These are phyloP conservation scores for Penicillium paradoxum DNA, from an alignment of 495 filamentous ascomycete genomes.

Conservation along the genomic window DNA sequence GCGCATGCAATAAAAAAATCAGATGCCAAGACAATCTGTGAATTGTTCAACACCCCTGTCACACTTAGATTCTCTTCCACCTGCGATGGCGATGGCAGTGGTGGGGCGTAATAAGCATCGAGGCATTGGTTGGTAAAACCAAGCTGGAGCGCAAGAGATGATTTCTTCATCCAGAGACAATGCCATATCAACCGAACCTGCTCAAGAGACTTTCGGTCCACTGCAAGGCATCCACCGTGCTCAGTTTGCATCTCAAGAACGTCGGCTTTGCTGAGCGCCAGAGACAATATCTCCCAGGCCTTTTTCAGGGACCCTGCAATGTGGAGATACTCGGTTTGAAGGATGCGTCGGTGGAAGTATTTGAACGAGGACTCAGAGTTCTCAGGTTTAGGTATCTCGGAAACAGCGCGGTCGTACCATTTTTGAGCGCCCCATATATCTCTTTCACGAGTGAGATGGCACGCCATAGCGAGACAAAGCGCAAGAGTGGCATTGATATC, in stretches of 20 bases:
- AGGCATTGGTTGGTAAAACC: constrained; percentile 7
- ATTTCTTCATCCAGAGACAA: constrained; percentile 10
- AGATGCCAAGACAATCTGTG: background rate
- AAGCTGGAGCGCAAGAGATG: constrained; percentile 10
- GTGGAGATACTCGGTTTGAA: constrained; percentile 19
- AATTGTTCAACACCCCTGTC: background rate
- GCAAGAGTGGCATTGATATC: background rate
- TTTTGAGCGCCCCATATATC: background rate
- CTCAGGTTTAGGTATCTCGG: background rate
- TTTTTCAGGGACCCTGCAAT: constrained; percentile 8
- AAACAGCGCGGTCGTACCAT: background rate
- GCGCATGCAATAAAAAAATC: background rate
- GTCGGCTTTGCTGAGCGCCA: constrained; percentile 10
- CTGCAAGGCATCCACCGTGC: background rate
- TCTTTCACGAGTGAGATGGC: background rate
- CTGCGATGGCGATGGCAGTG: constrained; percentile 1
- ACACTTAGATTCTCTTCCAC: too few relatives aligned
- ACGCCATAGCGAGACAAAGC: background rate
- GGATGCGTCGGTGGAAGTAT: constrained; percentile 8
- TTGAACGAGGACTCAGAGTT: background rate
- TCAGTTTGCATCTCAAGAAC: background rate
- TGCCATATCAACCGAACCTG: constrained; percentile 15
- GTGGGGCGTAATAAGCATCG: constrained; percentile 3
- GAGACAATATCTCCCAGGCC: constrained; percentile 9
- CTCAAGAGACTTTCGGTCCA: background rate